Evolutionary conservation across 331 rosid genomes (phyloP), one percentile per base, ranked within the genome.

Genomic region (Pyracantha coccinea): DNA sequence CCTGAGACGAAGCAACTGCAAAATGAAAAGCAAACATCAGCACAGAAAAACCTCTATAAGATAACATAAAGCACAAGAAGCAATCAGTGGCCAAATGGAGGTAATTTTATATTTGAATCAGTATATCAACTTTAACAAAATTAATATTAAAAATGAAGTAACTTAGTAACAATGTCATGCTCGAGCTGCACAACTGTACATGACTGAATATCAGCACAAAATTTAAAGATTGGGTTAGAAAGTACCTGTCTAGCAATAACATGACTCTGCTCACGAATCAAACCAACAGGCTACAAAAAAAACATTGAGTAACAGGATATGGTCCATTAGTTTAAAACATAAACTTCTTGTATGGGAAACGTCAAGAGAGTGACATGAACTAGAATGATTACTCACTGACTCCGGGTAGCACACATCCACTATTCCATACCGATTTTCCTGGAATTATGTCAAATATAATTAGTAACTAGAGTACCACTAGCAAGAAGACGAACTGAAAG

Each of bases 341-440:
- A 76, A 55, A 59, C n/a, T 15, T 31, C 24, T 21, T 15, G 25
- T 47, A 44, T 57, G 21, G 7, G 78, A 44, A 78, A 76, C 64
- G 28, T 71, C n/a, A 44, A 64, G 78, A 52, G 29, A 66, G 25
- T 60, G 55, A 76, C 52, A 66, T 28, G 66, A 8, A 31, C 69
- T 44, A 69, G 75, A 70, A 75, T 24, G 78, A 80, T 84, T 72
- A 83, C 97, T 88, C 67, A 94, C 98, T 69, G 95, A 83, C 71
- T 91, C 86, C 25, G 98, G 97, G 88, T 88, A 94, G 91, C 93
- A 94, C 72, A 81, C 96, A 66, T 94, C 98, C 55, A 94, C 93
- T 67, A 94, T 75, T 72, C 89, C 98, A 87, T 94, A 94, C 9
- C 95, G 96, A 74, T 91, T 93, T 91, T 93, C 98, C 98, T 93